Conservation (phyloP, 2,329 filamentous ascomycete species). For the Leptographium procerum region DNA sequence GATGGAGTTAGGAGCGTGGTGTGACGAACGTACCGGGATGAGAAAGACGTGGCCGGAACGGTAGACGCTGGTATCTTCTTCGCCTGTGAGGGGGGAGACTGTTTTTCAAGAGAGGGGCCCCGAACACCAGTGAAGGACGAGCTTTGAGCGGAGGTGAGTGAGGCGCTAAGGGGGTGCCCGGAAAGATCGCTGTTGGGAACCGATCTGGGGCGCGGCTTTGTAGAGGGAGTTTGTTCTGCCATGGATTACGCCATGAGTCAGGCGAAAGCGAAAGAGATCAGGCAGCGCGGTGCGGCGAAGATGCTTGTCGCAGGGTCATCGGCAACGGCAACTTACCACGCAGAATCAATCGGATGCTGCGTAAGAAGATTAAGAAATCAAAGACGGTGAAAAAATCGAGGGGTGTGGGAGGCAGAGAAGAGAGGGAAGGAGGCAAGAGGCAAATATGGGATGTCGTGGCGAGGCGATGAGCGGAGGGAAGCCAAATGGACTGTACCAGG, state of each 20-base stretch:
- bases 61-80: neutral
- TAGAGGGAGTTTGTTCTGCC: constrained; percentile 47
- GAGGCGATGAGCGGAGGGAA: neutral
- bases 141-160: constrained; percentile 2
- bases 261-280: neutral
- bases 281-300: neutral
- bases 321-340: neutral
- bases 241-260: constrained; percentile 57
- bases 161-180: neutral
- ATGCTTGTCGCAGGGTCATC: neutral
- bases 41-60: neutral
- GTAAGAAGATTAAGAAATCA: neutral
- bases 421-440: neutral
- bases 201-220: constrained; percentile 38
- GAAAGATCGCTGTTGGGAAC: constrained; percentile 37
- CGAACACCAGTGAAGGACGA: neutral
- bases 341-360: neutral
- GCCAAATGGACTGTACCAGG: neutral
- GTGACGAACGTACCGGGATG: neutral
- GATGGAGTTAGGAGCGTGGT: neutral
- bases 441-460: neutral
- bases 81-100: neutral
- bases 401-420: too few species aligned
- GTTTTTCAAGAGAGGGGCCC: neutral
- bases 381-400: neutral